A percentile compares a stretch with the other conserved stretches of the same genome.
These are phyloP conservation scores for Fusarium sp. DNA, from an alignment of 2,329 filamentous ascomycete genomes.

Conservation along the genomic window DNA sequence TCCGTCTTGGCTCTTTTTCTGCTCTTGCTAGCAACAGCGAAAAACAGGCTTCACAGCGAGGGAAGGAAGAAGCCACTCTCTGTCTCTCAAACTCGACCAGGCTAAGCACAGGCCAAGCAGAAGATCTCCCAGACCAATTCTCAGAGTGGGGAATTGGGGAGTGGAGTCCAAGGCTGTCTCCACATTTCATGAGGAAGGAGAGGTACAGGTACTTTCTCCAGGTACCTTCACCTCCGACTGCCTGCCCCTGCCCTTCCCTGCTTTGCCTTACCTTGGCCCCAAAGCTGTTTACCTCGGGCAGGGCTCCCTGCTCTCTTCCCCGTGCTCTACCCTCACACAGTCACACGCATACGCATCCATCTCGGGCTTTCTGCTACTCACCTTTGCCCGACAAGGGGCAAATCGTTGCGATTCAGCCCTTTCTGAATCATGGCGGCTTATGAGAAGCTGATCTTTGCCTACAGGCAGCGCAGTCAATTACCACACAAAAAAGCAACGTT, in stretches of 20 bases:
- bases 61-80: not conserved
- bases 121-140: constrained; percentile 38
- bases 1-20: not conserved
- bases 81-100: not conserved
- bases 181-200: not conserved
- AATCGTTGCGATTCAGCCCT: constrained; percentile 1
- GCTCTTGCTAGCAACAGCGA: not conserved
- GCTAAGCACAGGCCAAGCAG: constrained; percentile 27
- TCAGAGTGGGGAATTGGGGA: constrained; percentile 32
- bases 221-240: constrained; percentile 18
- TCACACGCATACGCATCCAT: not conserved
- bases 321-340: not conserved
- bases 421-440: not conserved
- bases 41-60: constrained; percentile 3
- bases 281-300: not conserved
- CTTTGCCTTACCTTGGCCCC: not conserved
- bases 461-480: not conserved
- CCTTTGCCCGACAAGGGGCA: not conserved
- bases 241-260: not conserved
- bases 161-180: constrained; percentile 24
- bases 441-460: constrained; percentile 5
- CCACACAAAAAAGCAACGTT: not conserved
- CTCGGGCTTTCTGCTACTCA: not conserved
- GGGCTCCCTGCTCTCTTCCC: not conserved
- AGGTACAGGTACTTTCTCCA: constrained; percentile 34